These are phyloP conservation scores for Aspergillus sp. DNA, from an alignment of 2,329 filamentous ascomycete species.

Conservation along the genomic window DNA sequence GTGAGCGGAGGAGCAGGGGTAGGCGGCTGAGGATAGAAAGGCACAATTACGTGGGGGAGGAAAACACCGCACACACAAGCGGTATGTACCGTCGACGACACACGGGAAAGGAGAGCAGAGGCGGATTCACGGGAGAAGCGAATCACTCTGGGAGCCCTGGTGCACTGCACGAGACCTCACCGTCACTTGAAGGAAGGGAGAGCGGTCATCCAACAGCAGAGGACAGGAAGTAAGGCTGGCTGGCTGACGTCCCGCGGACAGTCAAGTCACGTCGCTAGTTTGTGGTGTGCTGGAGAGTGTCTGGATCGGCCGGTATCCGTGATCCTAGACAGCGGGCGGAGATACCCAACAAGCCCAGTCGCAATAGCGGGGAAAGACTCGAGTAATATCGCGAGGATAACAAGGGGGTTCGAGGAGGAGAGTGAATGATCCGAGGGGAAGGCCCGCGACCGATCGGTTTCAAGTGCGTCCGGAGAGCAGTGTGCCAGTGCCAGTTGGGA, in stretches of 20 bases:
- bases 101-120: slow-evolving; percentile 3
- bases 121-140: neutral
- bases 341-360: slow-evolving; percentile 25
- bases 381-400: neutral
- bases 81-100: slow-evolving; percentile 31
- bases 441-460: slow-evolving; percentile 16
- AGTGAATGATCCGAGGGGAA: slow-evolving; percentile 8
- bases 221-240: slow-evolving; percentile 17
- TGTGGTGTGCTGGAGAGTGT: slow-evolving; percentile 24
- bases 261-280: slow-evolving; percentile 15
- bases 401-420: slow-evolving; percentile 10
- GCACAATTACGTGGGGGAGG: slow-evolving; percentile 3
- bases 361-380: slow-evolving; percentile 18
- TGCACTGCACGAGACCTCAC: slow-evolving; percentile 20
- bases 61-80: neutral
- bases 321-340: slow-evolving; percentile 23
- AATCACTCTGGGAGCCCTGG: slow-evolving; percentile 17
- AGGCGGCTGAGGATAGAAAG: neutral
- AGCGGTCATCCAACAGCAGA: slow-evolving; percentile 21
- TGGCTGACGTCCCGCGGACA: slow-evolving; percentile 16
- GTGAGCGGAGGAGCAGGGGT: slow-evolving; percentile 6
- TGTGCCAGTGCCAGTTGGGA: neutral
- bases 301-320: slow-evolving; percentile 27
- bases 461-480: slow-evolving; percentile 9
- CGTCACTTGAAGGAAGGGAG: slow-evolving; percentile 17